These are phyloP conservation scores for Phalaenopsis hybrid DNA, from an alignment of 116 monocot genomes.

Conservation along the genomic window DNA sequence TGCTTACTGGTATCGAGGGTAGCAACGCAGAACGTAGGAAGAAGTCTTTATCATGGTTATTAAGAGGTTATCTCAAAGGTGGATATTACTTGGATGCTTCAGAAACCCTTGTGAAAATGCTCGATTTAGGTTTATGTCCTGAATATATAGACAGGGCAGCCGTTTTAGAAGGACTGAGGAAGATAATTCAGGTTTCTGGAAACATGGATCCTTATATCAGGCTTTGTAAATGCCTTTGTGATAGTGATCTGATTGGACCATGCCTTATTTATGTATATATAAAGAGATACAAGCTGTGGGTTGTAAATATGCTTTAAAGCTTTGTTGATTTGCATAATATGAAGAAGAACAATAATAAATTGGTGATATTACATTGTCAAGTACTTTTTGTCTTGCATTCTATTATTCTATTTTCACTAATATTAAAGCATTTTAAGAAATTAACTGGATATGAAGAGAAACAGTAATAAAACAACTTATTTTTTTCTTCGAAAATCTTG, in stretches of 20 bases:
- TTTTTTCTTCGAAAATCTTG: no score
- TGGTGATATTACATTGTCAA: neutral
- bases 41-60: constrained; percentile 67
- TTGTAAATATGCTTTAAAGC: constrained; percentile 55
- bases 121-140: constrained; percentile 64
- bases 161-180: constrained; percentile 72
- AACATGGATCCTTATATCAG: constrained; percentile 54
- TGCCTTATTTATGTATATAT: constrained; percentile 75
- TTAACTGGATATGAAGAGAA: neutral
- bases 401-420: neutral
- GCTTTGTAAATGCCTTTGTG: constrained; percentile 68
- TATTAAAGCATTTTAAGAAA: neutral
- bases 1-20: constrained; percentile 52
- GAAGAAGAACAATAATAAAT: no score
- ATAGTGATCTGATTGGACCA: constrained; percentile 65
- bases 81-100: constrained; percentile 68
- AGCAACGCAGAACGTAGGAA: constrained; percentile 35
- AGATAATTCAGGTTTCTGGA: constrained; percentile 50
- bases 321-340: no score
- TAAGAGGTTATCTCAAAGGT: constrained; percentile 90
- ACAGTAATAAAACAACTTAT: neutral
- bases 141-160: constrained; percentile 69
- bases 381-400: neutral
- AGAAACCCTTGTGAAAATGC: constrained; percentile 61
- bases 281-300: constrained; percentile 59